Percentiles rank a stretch among this genome's conserved stretches.
Evolutionary conservation across 2,329 filamentous ascomycete species (phyloP).

Genomic region (Botrytis hyacinthi): DNA sequence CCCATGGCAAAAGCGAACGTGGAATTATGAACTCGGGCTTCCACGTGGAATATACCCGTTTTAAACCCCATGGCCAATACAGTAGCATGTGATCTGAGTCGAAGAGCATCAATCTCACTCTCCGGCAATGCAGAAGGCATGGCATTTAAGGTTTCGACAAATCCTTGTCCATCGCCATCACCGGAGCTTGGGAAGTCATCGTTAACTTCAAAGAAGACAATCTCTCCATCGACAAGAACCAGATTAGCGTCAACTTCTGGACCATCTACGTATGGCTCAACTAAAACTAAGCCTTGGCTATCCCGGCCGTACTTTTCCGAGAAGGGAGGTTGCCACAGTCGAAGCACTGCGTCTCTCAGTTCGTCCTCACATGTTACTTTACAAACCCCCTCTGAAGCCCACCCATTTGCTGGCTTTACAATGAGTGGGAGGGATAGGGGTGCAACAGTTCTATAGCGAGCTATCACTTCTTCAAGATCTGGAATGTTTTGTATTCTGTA

Average conservation of each 20-base stretch:
- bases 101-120: not conserved
- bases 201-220: constrained; percentile 5
- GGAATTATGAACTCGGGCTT: not conserved
- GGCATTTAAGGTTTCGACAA: not conserved
- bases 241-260: not conserved
- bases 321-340: constrained; percentile 1
- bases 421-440: not conserved
- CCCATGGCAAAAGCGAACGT: not conserved
- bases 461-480: not conserved
- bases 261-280: not conserved
- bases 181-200: constrained; percentile 1
- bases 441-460: not conserved
- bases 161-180: not conserved
- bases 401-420: not conserved
- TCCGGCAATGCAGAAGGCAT: not conserved
- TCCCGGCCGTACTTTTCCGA: not conserved
- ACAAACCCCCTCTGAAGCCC: not conserved
- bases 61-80: not conserved
- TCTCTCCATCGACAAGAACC: not conserved
- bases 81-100: not conserved
- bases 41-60: not conserved
- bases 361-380: constrained; percentile 5
- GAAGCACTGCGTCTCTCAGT: not conserved
- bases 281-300: not conserved
- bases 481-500: not conserved